Conservation (phyloP, 2,329 filamentous ascomycete species). For the Paecilomyces dactylethromorphus region DNA sequence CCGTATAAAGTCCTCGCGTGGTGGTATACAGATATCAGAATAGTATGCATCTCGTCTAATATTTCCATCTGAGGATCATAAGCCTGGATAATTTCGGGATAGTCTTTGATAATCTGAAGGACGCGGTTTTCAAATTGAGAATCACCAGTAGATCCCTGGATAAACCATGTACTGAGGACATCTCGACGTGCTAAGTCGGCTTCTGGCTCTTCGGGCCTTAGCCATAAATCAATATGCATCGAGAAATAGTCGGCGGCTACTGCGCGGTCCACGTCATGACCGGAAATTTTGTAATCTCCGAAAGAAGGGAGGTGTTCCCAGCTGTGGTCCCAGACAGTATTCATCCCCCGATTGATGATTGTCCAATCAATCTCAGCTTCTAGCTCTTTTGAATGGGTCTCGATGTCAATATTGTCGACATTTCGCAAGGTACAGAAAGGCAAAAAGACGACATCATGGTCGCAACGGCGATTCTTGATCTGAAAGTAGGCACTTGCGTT, state of each 20-base stretch:
- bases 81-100: neutral
- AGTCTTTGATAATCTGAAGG: neutral
- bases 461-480: neutral
- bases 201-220: neutral
- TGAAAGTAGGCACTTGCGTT: neutral
- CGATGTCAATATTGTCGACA: neutral
- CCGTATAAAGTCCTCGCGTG: neutral
- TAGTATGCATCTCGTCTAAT: neutral
- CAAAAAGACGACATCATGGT: neutral
- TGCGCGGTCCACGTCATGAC: neutral
- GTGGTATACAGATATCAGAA: neutral
- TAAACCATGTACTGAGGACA: neutral
- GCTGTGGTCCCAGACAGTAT: neutral
- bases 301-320: neutral
- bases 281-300: neutral
- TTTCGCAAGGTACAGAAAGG: neutral
- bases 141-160: neutral
- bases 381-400: neutral
- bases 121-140: constrained; percentile 1
- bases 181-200: neutral
- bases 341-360: neutral
- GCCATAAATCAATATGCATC: neutral
- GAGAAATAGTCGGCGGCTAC: neutral
- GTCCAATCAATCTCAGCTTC: neutral
- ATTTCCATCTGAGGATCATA: neutral